Conservation (phyloP, 108 stramenopile species). For the Nitzschia palea region DNA sequence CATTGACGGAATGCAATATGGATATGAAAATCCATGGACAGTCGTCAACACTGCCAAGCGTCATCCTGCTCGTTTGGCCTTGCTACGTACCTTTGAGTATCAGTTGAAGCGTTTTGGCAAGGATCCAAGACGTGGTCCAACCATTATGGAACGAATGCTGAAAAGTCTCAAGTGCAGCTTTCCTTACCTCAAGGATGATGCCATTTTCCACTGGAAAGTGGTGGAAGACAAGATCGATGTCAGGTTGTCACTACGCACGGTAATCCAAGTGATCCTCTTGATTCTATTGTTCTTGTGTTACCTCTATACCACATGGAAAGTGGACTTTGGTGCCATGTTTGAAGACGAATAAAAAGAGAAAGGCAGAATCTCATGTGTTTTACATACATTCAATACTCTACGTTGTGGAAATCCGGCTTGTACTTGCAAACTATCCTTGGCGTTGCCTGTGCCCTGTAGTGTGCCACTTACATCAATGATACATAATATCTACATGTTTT, state of each 20-base stretch:
- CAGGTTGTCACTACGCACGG: slow-evolving; percentile 17
- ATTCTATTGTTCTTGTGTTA: slow-evolving; percentile 21
- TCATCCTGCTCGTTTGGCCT: slow-evolving; percentile 57
- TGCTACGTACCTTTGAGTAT: slow-evolving; percentile 55
- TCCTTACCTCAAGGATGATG: slow-evolving; percentile 19
- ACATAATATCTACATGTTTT: too few relatives aligned
- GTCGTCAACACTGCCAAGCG: slow-evolving; percentile 54
- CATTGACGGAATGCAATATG: slow-evolving; percentile 10
- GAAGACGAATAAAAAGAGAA: too few relatives aligned
- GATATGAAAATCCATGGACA: slow-evolving; percentile 37
- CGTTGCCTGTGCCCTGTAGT: too few relatives aligned
- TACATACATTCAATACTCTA: too few relatives aligned
- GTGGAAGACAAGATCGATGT: slow-evolving; percentile 10
- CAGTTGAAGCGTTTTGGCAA: slow-evolving; percentile 41
- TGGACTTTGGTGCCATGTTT: slow-evolving; percentile 11
- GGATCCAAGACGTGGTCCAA: not conserved
- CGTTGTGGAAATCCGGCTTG: too few relatives aligned
- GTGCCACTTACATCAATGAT: too few relatives aligned
- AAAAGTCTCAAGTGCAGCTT: not conserved
- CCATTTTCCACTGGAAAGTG: not conserved
- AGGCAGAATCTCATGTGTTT: too few relatives aligned
- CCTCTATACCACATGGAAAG: slow-evolving; percentile 24
- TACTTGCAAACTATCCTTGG: too few relatives aligned
- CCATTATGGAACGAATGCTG: not conserved
- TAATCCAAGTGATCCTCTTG: slow-evolving; percentile 29